phyloP scores from a whole-genome alignment of 2,329 filamentous ascomycete genomes.

The Colletotrichum kahawae region DNA sequence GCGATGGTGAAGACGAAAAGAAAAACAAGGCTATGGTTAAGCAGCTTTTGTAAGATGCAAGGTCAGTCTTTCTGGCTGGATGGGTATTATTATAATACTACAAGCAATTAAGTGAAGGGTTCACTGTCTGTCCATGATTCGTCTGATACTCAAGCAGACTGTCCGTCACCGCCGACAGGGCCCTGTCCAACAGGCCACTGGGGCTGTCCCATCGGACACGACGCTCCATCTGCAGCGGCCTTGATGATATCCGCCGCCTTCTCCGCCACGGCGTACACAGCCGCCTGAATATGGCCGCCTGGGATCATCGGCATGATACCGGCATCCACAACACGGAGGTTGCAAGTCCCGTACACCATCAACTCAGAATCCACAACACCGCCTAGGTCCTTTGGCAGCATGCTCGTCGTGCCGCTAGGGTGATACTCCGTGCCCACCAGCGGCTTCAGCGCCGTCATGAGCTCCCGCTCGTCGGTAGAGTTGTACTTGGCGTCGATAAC shows the following conservation, averaged over 20 bases:
- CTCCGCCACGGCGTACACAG: constrained; percentile 58
- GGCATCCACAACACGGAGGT: constrained; percentile 54
- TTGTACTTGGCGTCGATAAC: constrained; percentile 25
- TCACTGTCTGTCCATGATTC: not conserved
- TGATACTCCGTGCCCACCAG: constrained; percentile 44
- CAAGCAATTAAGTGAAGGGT: not conserved
- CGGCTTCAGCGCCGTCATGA: constrained; percentile 35
- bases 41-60: not conserved
- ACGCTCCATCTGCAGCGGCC: constrained; percentile 14
- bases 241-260: constrained; percentile 55
- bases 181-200: not conserved
- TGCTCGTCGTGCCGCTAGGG: constrained; percentile 49
- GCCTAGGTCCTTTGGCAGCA: constrained; percentile 48
- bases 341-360: constrained; percentile 52
- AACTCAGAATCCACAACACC: constrained; percentile 49
- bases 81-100: not conserved
- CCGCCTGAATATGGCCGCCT: constrained; percentile 55
- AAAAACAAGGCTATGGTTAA: not conserved
- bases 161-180: not conserved
- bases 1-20: not conserved
- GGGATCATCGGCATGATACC: constrained; percentile 54
- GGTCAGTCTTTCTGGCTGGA: not conserved
- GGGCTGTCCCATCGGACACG: not conserved
- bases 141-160: not conserved
- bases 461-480: constrained; percentile 25